phyloP scores from a whole-genome alignment of 371 early-diverging fungal species.

The Actinomucor elegans region DNA sequence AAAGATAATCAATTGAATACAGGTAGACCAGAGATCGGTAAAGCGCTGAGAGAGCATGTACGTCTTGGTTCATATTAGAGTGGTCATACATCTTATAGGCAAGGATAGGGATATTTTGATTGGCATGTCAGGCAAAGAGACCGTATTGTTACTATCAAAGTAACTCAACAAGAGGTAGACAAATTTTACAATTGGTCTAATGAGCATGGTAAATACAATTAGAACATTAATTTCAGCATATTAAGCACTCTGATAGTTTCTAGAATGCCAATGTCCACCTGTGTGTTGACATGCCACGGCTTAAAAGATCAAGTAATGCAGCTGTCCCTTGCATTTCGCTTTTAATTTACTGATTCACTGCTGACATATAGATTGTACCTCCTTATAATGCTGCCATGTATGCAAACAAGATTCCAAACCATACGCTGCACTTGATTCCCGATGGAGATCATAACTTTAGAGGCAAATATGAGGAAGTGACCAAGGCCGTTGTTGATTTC shows the following conservation, averaged over 20 bases:
- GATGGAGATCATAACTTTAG: conserved; percentile 62
- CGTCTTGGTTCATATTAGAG: not conserved
- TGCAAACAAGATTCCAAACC: conserved; percentile 52
- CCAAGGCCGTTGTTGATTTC: conserved; percentile 37
- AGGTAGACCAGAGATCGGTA: conserved; percentile 32
- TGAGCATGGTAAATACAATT: conserved; percentile 30
- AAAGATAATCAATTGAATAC: conserved; percentile 32
- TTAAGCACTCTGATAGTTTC: conserved; percentile 16
- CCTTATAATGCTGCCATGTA: conserved; percentile 55
- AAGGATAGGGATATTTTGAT: conserved; percentile 44
- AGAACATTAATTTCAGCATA: not conserved
- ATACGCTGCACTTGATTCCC: conserved; percentile 50
- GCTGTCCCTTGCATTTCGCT: too few relatives aligned
- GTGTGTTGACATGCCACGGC: conserved; percentile 61
- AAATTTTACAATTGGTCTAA: conserved; percentile 38
- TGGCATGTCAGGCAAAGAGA: conserved; percentile 41
- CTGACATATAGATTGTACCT: conserved; percentile 48
- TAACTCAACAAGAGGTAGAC: conserved; percentile 40
- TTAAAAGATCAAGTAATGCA: conserved; percentile 48
- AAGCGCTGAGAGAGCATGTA: conserved; percentile 31
- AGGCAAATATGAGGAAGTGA: conserved; percentile 46
- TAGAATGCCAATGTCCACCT: conserved; percentile 56
- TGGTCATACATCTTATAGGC: not conserved
- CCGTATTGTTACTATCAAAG: conserved; percentile 29
- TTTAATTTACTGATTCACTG: not conserved